A percentile compares a stretch with the other conserved stretches of the same genome.
These are phyloP conservation scores for Ustilago hordei DNA, from an alignment of 1,284 basidiomycete genomes.

Conservation along the genomic window DNA sequence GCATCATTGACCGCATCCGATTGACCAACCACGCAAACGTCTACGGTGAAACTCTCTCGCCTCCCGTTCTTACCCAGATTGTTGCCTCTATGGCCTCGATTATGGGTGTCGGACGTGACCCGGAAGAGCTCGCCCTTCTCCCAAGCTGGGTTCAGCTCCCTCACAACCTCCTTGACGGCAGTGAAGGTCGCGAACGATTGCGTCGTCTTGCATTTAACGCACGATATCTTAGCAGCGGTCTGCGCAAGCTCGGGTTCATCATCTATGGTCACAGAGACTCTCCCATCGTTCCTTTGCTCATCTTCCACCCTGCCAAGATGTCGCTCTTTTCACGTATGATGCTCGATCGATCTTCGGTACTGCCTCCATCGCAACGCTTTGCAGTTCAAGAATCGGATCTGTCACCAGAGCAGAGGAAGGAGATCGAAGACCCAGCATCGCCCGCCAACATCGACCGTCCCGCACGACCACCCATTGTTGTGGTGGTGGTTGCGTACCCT, in stretches of 20 bases:
- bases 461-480: slow-evolving; percentile 63
- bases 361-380: slow-evolving; percentile 63
- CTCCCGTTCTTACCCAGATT: slow-evolving; percentile 90
- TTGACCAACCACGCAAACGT: slow-evolving; percentile 84
- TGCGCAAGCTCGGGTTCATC: slow-evolving; percentile 95
- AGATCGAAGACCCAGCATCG: slow-evolving; percentile 51
- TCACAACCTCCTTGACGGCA: slow-evolving; percentile 56
- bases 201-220: slow-evolving; percentile 93
- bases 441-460: slow-evolving; percentile 40
- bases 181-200: slow-evolving; percentile 83
- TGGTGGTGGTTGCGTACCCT: slow-evolving; percentile 72
- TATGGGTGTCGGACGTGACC: slow-evolving; percentile 77
- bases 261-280: slow-evolving; percentile 91
- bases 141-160: slow-evolving; percentile 65
- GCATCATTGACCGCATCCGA: slow-evolving; percentile 84
- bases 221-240: slow-evolving; percentile 86
- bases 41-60: slow-evolving; percentile 91
- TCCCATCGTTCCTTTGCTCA: slow-evolving; percentile 90
- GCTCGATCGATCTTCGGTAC: slow-evolving; percentile 57
- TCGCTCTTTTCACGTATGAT: slow-evolving; percentile 66
- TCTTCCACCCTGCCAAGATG: slow-evolving; percentile 83
- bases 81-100: slow-evolving; percentile 93
- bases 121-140: slow-evolving; percentile 60
- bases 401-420: slow-evolving; percentile 42
- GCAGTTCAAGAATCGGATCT: slow-evolving; percentile 45